Base-by-base conservation (phyloP, 2,329 filamentous ascomycete genomes). In the Pseudogymnoascus sp. region DNA sequence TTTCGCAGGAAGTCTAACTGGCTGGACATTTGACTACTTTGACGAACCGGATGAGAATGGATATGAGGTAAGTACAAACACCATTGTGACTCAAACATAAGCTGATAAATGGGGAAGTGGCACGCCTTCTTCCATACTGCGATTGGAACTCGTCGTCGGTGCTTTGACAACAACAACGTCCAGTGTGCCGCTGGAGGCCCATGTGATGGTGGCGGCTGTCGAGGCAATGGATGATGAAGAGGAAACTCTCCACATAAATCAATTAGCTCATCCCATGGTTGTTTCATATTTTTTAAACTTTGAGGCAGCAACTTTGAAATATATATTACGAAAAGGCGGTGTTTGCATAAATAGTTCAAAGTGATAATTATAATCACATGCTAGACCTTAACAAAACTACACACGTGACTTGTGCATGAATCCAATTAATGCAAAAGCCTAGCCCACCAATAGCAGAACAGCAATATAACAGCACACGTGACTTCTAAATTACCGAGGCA, bases 1-100 rank as follows among this genome's bases (percentile, higher is more conserved):
- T 56, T 61, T 50, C 31, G 31, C 61, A 60, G 64, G 64, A 25
- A 64, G 63, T 64, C 46, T 66, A 50, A 69, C 70, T 16, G 60
- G 37, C 16, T 73, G 68, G 69, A 70, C 64, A 63, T 73, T 73
- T 62, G 61, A 70, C 18, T 72, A 73, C 40, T 66, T 61, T 18
- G 64, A 64, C 60, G 16, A 66, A 53, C 64, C 63, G 8, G 64
- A 66, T 62, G 60, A 66, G 18, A 61, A 66, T 25, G 64, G 64
- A 36, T 66, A 66, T 60, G 63, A 66, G 56, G 62, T 64, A 64
- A 46, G 25, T 56, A 56, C 10, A 34, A 34, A 34, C 44, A 25
- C 18, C 5, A 16, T 28, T 10, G 7, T 40, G 18, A 18, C 10
- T 42, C 21, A 50, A 53, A 25, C 34, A 18, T 18, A 62, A 25